These are phyloP conservation scores for Amoebophrya sp. DNA, from an alignment of 169 alveolate species.

Conservation along the genomic window DNA sequence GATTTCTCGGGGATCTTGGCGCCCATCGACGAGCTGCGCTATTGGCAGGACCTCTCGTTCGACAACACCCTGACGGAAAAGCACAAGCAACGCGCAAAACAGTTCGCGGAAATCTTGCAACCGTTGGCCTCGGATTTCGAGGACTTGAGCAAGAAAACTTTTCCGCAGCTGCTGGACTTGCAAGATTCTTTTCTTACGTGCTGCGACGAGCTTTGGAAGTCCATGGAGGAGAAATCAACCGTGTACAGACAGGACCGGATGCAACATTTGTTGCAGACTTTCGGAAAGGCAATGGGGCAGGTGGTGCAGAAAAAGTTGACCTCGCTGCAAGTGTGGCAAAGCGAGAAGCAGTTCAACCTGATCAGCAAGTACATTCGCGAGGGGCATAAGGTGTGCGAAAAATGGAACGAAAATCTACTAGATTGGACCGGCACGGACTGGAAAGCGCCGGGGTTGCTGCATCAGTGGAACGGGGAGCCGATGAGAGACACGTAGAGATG, in stretches of 20 bases:
- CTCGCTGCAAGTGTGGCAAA: constrained; percentile 45
- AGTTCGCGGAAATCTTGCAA: neutral
- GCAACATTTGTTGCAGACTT: neutral
- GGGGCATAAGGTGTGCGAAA: constrained; percentile 57
- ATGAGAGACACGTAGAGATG: neutral
- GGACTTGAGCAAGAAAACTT: constrained; percentile 38
- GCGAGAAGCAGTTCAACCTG: constrained; percentile 54
- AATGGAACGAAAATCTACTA: constrained; percentile 56
- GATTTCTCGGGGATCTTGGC: constrained; percentile 45
- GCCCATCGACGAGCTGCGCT: constrained; percentile 43
- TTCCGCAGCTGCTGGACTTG: constrained; percentile 55
- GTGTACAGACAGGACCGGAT: neutral
- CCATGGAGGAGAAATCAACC: constrained; percentile 31
- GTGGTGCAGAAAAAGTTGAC: constrained; percentile 51
- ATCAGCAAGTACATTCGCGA: constrained; percentile 59
- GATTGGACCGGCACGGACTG: constrained; percentile 56
- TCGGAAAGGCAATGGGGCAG: constrained; percentile 49
- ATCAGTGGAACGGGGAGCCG: neutral
- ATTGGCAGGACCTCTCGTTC: constrained; percentile 28
- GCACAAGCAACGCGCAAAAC: neutral
- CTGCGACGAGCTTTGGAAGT: constrained; percentile 52
- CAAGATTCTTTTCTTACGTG: constrained; percentile 51
- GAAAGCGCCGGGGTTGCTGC: constrained; percentile 36
- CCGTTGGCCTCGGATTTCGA: neutral
- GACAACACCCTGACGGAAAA: neutral